Conservation (phyloP, 345 rosid species). For the Pistacia vera region DNA sequence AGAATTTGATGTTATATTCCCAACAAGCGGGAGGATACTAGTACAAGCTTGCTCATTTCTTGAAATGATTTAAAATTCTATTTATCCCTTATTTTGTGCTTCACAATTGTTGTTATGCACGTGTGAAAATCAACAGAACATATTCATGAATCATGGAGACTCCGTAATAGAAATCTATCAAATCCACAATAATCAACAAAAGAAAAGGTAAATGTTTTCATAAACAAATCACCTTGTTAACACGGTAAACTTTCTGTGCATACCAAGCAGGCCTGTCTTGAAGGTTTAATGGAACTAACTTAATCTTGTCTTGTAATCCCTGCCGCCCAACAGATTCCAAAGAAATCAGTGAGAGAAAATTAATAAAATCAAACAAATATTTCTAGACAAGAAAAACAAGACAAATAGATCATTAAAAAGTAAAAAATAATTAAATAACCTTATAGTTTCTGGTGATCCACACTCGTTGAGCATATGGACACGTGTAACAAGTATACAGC, state of each 20-base stretch:
- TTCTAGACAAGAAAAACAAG: too few species aligned
- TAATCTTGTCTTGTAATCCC: conserved; percentile 84
- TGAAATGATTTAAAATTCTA: too few species aligned
- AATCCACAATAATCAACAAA: not conserved
- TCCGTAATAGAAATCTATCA: not conserved
- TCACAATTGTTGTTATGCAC: too few species aligned
- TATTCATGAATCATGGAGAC: too few species aligned
- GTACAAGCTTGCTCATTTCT: too few species aligned
- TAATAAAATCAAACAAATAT: not conserved
- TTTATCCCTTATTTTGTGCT: not conserved
- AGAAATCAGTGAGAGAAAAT: not conserved
- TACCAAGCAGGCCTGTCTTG: conserved; percentile 87
- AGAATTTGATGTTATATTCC: too few species aligned
- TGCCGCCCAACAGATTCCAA: conserved; percentile 25
- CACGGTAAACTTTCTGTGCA: conserved; percentile 76
- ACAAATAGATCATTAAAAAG: too few species aligned
- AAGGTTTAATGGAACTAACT: conserved; percentile 77
- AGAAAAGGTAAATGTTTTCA: not conserved
- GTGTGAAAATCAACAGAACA: not conserved
- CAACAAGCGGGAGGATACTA: too few species aligned
- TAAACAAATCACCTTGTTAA: conserved; percentile 59
- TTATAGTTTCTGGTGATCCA: conserved; percentile 94
- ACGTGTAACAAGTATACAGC: conserved; percentile 58
- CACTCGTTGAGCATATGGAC: conserved; percentile 89
- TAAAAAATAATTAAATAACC: conserved; percentile 28